phyloP scores from a whole-genome alignment of 2,329 filamentous ascomycete genomes.

The Claviceps pazoutovae region DNA sequence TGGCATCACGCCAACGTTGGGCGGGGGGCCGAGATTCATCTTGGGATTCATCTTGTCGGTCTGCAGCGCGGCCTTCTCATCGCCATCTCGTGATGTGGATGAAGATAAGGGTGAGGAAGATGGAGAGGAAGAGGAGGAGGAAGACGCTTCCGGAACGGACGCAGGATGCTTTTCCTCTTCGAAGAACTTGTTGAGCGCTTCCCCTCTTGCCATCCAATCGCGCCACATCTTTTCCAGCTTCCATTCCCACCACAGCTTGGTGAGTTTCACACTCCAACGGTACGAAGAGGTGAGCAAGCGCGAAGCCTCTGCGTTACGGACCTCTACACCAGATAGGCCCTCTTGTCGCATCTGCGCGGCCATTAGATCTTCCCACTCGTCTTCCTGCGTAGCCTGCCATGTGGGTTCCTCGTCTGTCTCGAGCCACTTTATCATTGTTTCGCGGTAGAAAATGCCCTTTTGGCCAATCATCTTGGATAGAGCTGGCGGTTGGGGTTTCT shows the following conservation, averaged over 20 bases:
- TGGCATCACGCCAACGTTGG: conserved; percentile 6
- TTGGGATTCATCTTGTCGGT: background rate
- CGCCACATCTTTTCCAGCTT: conserved; percentile 18
- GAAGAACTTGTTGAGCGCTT: conserved; percentile 26
- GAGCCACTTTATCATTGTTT: conserved; percentile 23
- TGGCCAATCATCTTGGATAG: conserved; percentile 44
- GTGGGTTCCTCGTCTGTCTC: conserved; percentile 25
- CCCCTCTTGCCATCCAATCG: conserved; percentile 27
- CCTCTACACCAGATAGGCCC: background rate
- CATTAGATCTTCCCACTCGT: conserved; percentile 34
- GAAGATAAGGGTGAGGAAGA: too few relatives aligned
- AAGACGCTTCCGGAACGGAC: background rate
- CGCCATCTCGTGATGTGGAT: background rate
- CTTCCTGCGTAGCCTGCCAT: conserved; percentile 23
- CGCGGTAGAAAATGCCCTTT: conserved; percentile 31
- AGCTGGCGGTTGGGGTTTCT: conserved; percentile 48
- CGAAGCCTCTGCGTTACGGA: background rate
- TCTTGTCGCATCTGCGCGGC: conserved; percentile 10
- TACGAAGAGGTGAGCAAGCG: conserved; percentile 13
- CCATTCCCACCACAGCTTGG: conserved; percentile 17
- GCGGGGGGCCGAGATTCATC: background rate
- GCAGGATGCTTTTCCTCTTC: conserved; percentile 22
- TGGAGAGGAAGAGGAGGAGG: too few relatives aligned
- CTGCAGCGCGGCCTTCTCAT: background rate
- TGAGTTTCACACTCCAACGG: conserved; percentile 16